A percentile compares a stretch with the other conserved stretches of the same genome.
These are phyloP conservation scores for Posidonia oceanica DNA, from an alignment of 116 monocot genomes.

Conservation along the genomic window DNA sequence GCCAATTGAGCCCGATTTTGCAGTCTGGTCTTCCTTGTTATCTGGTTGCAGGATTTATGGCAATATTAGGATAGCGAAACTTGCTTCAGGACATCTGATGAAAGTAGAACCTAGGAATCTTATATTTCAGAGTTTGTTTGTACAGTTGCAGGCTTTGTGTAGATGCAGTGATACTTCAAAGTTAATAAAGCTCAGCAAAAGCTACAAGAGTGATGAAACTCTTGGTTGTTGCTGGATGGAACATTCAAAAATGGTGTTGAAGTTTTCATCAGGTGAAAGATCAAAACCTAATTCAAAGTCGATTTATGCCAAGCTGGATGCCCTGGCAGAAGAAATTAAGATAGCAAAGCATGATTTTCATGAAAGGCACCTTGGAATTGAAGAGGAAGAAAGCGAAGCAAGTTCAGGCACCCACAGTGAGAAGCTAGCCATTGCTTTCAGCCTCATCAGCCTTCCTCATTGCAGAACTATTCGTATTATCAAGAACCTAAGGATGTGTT, in stretches of 20 bases:
- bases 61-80: slow-evolving; percentile 27
- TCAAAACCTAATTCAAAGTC: slow-evolving; percentile 6
- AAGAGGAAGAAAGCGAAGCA: slow-evolving; percentile 50
- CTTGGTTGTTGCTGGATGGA: slow-evolving; percentile 51
- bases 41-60: slow-evolving; percentile 19
- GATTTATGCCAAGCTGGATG: slow-evolving; percentile 19
- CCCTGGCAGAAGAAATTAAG: slow-evolving; percentile 13
- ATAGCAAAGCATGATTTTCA: background rate
- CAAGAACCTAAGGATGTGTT: slow-evolving; percentile 58
- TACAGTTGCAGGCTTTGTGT: slow-evolving; percentile 17
- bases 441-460: slow-evolving; percentile 16
- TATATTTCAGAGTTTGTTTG: slow-evolving; percentile 15
- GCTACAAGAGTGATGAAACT: background rate
- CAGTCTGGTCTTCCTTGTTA: slow-evolving; percentile 26
- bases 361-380: slow-evolving; percentile 15
- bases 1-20: slow-evolving; percentile 23
- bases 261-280: slow-evolving; percentile 26
- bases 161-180: slow-evolving; percentile 5
- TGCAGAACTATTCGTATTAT: slow-evolving; percentile 41
- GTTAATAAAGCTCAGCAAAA: slow-evolving; percentile 16
- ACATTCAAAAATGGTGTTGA: slow-evolving; percentile 29
- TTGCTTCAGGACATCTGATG: slow-evolving; percentile 40
- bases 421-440: slow-evolving; percentile 54
- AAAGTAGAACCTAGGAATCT: slow-evolving; percentile 30
- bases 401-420: slow-evolving; percentile 43